phyloP scores from a whole-genome alignment of 2,329 filamentous ascomycete species.

The Nemania sp. region DNA sequence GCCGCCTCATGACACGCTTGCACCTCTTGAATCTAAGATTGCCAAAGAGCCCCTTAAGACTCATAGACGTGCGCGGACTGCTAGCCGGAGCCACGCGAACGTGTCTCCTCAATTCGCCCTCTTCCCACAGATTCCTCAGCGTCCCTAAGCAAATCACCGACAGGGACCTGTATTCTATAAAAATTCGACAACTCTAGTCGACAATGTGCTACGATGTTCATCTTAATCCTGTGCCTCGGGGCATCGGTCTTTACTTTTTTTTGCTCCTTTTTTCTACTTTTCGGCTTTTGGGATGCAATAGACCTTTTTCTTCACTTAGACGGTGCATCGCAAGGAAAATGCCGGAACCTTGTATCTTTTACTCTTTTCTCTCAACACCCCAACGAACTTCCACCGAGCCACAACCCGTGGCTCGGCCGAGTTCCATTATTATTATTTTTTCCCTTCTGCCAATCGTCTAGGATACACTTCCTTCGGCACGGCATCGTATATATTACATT shows the following conservation, averaged over 20 bases:
- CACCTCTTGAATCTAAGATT: constrained; percentile 20
- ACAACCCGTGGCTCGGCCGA: too few species aligned
- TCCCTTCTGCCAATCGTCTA: too few species aligned
- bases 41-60: constrained; percentile 30
- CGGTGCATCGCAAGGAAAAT: neutral
- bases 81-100: constrained; percentile 37
- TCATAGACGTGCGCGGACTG: constrained; percentile 40
- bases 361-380: neutral
- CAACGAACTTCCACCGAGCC: neutral
- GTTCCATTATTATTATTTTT: too few species aligned
- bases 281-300: neutral
- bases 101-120: constrained; percentile 37
- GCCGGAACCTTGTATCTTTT: neutral
- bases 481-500: too few species aligned
- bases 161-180: neutral
- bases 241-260: neutral
- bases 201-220: too few species aligned
- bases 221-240: too few species aligned
- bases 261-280: neutral
- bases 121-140: constrained; percentile 34
- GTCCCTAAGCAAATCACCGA: neutral
- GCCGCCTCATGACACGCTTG: constrained; percentile 13
- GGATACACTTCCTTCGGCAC: too few species aligned
- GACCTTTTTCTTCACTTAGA: neutral
- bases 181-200: neutral